Evolutionary conservation across 805 yeast species (phyloP).

Genomic region (Naumovozyma castellii): DNA sequence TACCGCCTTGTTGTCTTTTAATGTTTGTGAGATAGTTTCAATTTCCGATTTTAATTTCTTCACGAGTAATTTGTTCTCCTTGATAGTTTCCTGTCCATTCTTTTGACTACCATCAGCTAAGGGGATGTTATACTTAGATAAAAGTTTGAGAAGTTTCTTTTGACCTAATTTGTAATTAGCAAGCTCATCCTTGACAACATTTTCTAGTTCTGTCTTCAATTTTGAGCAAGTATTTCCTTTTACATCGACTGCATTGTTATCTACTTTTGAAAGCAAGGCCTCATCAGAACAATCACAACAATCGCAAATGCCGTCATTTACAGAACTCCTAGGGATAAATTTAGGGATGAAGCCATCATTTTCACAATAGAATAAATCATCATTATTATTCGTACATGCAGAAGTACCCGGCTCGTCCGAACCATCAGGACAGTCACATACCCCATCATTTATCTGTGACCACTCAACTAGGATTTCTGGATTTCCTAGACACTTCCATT

Average conservation of each 20-base stretch:
- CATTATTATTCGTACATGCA: conserved; percentile 43
- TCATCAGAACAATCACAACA: conserved; percentile 98
- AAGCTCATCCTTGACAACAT: conserved; percentile 38
- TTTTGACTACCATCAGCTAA: conserved; percentile 1
- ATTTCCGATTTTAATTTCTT: conserved; percentile 7
- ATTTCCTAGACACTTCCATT: conserved; percentile 63
- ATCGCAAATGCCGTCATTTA: conserved; percentile 90
- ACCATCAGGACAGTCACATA: conserved; percentile 96
- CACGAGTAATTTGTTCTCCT: conserved; percentile 3
- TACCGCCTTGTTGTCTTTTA: conserved; percentile 13
- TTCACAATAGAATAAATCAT: conserved; percentile 54
- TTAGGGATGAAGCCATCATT: conserved; percentile 63
- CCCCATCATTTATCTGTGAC: conserved; percentile 72
- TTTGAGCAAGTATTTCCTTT: conserved; percentile 16
- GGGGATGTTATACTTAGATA: conserved; percentile 12
- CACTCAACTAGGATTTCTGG: conserved; percentile 54
- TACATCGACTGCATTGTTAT: conserved; percentile 2
- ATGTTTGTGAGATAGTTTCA: conserved; percentile 3
- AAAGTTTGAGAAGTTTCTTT: conserved; percentile 28
- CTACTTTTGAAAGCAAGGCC: conserved; percentile 5
- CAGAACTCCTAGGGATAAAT: conserved; percentile 54
- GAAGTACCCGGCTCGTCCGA: conserved; percentile 94
- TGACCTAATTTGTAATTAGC: conserved; percentile 46
- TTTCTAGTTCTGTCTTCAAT: conserved; percentile 20
- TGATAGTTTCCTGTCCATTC: conserved; percentile 2